phyloP scores from a whole-genome alignment of 768 basidiomycete species.

The Pleurotus djamor region DNA sequence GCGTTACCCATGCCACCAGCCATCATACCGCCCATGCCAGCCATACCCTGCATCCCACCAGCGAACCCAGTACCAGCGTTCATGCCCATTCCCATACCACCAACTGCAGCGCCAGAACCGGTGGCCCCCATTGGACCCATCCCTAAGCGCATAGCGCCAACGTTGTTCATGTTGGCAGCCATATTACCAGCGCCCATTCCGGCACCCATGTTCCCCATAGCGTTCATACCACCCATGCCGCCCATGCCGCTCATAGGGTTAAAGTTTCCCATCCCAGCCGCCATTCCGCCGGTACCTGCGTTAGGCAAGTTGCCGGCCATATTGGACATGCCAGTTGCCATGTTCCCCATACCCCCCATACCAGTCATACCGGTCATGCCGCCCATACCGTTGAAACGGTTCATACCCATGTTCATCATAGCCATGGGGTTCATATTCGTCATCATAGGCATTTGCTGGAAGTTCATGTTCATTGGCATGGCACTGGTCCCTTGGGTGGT shows the following conservation, averaged over 20 bases:
- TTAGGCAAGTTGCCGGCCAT: slow-evolving; percentile 28
- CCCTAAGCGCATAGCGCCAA: slow-evolving; percentile 3
- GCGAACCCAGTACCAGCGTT: background rate
- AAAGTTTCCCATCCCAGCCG: slow-evolving; percentile 14
- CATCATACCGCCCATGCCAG: slow-evolving; percentile 1
- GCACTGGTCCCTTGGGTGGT: slow-evolving; percentile 32
- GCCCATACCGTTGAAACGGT: slow-evolving; percentile 26
- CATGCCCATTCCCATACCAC: slow-evolving; percentile 4
- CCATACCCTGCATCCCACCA: background rate
- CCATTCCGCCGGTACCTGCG: slow-evolving; percentile 16
- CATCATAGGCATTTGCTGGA: slow-evolving; percentile 47
- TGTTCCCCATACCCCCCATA: slow-evolving; percentile 17
- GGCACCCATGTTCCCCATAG: background rate
- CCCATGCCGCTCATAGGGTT: slow-evolving; percentile 8
- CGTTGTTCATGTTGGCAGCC: slow-evolving; percentile 2
- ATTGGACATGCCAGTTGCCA: slow-evolving; percentile 18
- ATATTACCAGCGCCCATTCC: background rate
- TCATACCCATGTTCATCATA: slow-evolving; percentile 46
- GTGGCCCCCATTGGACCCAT: slow-evolving; percentile 5
- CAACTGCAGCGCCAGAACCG: background rate
- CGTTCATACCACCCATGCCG: background rate
- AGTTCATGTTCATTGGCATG: slow-evolving; percentile 50
- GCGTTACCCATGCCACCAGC: slow-evolving; percentile 1
- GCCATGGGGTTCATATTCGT: slow-evolving; percentile 45
- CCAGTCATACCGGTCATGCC: slow-evolving; percentile 25